Evolutionary conservation across 2,329 filamentous ascomycete genomes (phyloP), one percentile per base, ranked within the genome.

Genomic region (Talaromyces verruculosus): DNA sequence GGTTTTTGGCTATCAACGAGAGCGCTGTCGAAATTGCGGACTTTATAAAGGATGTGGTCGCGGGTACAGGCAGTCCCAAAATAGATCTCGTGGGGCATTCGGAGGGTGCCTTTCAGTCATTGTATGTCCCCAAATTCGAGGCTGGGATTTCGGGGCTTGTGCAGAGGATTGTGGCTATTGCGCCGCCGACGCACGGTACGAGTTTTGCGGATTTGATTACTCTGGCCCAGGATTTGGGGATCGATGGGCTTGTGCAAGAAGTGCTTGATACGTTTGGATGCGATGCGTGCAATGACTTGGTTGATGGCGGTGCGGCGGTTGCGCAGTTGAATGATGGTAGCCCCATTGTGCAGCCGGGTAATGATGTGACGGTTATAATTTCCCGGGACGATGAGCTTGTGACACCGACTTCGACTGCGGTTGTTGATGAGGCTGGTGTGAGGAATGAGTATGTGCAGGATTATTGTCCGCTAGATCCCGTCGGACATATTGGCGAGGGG

Each of bases 21-120:
- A 80, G 79, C 13, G 76, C 79, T 3, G 65, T 65, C 10, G 76
- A 81, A 53, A 78, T 82, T 61, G 79, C 79, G 1, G 70, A 65
- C 1, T 82, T 80, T 69, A 73, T 81, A 63, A 72, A 71, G 22
- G 72, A 78, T 45, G 78, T 82, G 0, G 72, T 74, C 65, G 79
- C 79, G 2, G 76, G 75, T 10, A 75, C 76, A 4, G 57, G 65
- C 13, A 77, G 77, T 4, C 51, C 63, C n/a, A 79, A 78, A 59
- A 71, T 82, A 35, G 75, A 81, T 63, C 65, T 81, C 0, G 78
- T 82, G 17, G 80, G 80, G 7, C 79, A 82, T 68, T 81, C 79
- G 1, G 80, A 82, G 68, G 80, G 80, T 51, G 80, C 72, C 5
- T 79, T 81, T 64, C 78, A 80, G 65, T 65, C 75, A 1, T 70